phyloP scores from a whole-genome alignment of 306 rosid genomes.

The Canavalia gladiata region DNA sequence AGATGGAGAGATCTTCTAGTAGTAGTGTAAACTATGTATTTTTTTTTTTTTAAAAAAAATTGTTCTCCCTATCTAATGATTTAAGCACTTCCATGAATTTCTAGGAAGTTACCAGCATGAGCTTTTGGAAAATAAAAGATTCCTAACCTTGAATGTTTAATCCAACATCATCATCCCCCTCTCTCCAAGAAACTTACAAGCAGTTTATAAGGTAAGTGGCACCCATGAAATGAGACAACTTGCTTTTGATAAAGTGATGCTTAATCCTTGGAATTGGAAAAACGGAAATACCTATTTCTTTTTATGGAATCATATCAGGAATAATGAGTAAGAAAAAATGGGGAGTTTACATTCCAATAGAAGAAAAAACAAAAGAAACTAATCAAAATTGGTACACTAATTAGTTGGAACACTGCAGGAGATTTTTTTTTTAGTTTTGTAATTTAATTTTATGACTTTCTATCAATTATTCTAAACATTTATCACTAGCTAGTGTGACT shows the following conservation, averaged over 20 bases:
- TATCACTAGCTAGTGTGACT: neutral
- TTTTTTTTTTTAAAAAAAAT: neutral
- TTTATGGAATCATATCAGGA: too few species aligned
- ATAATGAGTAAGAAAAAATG: too few species aligned
- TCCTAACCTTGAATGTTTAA: neutral
- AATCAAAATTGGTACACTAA: neutral
- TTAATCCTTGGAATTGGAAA: too few species aligned
- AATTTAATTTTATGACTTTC: neutral
- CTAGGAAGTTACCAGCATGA: constrained; percentile 28
- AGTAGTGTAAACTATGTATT: neutral
- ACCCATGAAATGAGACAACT: neutral
- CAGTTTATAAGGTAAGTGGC: neutral
- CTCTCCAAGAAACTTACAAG: constrained; percentile 1
- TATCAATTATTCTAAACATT: neutral
- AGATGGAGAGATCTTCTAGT: neutral
- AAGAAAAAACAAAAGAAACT: too few species aligned
- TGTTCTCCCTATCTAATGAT: neutral
- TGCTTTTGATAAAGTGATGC: too few species aligned
- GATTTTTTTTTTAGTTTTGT: neutral
- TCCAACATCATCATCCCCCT: neutral
- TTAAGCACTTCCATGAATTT: constrained; percentile 10
- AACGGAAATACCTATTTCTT: too few species aligned
- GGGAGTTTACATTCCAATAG: too few species aligned
- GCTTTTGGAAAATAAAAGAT: neutral
- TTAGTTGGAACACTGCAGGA: neutral